Percentiles rank a stretch among this genome's conserved stretches.
These are phyloP conservation scores for Nadsonia fulvescens DNA, from an alignment of 805 yeast genomes.

Conservation along the genomic window DNA sequence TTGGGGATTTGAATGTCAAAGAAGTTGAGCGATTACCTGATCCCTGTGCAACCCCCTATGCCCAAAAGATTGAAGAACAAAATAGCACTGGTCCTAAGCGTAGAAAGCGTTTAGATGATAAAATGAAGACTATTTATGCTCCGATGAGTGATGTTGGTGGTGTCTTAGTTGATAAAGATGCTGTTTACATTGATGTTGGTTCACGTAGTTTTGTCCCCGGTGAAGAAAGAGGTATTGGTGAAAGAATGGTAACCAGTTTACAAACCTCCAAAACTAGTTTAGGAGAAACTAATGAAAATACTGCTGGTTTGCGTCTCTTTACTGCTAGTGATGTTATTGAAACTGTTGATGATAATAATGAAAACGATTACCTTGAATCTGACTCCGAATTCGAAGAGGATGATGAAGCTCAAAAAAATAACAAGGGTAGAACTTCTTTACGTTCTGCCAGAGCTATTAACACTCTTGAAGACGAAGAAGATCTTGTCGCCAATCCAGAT, in stretches of 20 bases:
- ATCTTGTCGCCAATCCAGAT: conserved; percentile 19
- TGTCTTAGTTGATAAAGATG: conserved; percentile 89
- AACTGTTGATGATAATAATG: conserved; percentile 23
- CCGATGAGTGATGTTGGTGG: conserved; percentile 99
- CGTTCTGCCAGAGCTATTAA: conserved; percentile 34
- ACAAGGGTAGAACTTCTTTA: conserved; percentile 46
- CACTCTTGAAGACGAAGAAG: conserved; percentile 14
- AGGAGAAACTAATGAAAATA: conserved; percentile 32
- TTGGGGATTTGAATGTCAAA: conserved; percentile 69
- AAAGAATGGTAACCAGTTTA: conserved; percentile 61
- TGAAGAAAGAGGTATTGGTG: conserved; percentile 68
- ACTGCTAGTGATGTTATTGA: conserved; percentile 37
- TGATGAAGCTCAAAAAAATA: conserved; percentile 18
- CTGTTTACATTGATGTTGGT: conserved; percentile 83
- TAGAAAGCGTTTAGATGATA: conserved; percentile 83
- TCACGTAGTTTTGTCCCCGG: conserved; percentile 36
- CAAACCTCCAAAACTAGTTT: conserved; percentile 51
- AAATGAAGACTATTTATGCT: conserved; percentile 85
- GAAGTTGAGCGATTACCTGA: conserved; percentile 83
- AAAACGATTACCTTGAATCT: conserved; percentile 25
- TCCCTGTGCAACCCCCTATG: conserved; percentile 96
- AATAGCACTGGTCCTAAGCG: conserved; percentile 38
- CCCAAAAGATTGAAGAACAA: conserved; percentile 59
- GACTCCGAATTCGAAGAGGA: conserved; percentile 24
- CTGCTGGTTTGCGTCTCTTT: conserved; percentile 62